Evolutionary conservation across 1,139 yeast genomes (phyloP).

Genomic region (Geotrichum restrictum): DNA sequence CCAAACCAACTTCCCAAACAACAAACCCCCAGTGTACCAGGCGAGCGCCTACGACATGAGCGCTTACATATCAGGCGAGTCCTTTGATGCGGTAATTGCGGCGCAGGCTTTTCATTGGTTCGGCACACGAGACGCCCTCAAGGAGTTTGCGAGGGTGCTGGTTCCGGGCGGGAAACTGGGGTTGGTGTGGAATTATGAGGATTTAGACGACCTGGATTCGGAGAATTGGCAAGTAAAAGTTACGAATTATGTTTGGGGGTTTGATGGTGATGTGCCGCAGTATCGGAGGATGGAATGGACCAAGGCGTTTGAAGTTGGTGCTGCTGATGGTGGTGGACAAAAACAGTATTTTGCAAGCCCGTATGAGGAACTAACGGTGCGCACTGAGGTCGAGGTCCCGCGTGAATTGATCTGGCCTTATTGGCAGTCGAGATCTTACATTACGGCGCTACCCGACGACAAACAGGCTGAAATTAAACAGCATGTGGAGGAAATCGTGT

Average conservation of each 20-base stretch:
- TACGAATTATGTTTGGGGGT: constrained; percentile 35
- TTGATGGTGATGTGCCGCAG: constrained; percentile 52
- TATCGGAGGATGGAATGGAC: constrained; percentile 54
- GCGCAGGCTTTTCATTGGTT: constrained; percentile 75
- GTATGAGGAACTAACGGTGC: constrained; percentile 39
- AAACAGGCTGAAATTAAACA: constrained; percentile 40
- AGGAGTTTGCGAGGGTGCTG: constrained; percentile 52
- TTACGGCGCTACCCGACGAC: constrained; percentile 46
- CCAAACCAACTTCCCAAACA: constrained; percentile 48
- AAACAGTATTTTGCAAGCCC: constrained; percentile 36
- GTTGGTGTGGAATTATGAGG: constrained; percentile 61
- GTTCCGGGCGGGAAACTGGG: constrained; percentile 53
- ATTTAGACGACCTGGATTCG: constrained; percentile 30
- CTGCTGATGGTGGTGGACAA: not conserved
- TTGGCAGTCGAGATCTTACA: constrained; percentile 58
- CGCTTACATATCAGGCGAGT: constrained; percentile 30
- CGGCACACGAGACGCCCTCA: constrained; percentile 48
- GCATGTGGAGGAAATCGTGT: constrained; percentile 37
- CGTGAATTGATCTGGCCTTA: constrained; percentile 44
- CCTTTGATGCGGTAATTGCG: constrained; percentile 52
- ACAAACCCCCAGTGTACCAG: constrained; percentile 35
- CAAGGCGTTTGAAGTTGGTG: constrained; percentile 37
- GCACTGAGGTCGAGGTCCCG: constrained; percentile 30
- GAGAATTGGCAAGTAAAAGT: constrained; percentile 38
- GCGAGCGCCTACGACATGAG: constrained; percentile 11